Percentiles rank a stretch among this genome's conserved stretches.
These are phyloP conservation scores for Moesziomyces globuligerus DNA, from an alignment of 1,284 basidiomycete genomes.

Conservation along the genomic window DNA sequence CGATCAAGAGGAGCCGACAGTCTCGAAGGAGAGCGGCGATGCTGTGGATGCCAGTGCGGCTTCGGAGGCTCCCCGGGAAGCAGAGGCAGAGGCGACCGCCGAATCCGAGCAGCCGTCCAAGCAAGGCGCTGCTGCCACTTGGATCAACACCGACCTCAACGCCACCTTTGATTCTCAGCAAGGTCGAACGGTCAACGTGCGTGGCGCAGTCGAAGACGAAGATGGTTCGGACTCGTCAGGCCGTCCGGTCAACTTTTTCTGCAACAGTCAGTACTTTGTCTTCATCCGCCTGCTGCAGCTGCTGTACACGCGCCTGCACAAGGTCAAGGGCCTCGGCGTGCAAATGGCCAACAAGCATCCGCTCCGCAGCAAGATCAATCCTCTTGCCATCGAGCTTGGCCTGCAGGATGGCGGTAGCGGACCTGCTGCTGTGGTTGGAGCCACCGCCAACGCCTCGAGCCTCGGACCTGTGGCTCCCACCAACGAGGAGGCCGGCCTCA, in stretches of 20 bases:
- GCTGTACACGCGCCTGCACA: slow-evolving; percentile 82
- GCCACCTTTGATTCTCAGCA: slow-evolving; percentile 54
- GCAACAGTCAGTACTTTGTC: slow-evolving; percentile 91
- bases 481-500: slow-evolving; percentile 60
- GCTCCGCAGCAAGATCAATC: slow-evolving; percentile 70
- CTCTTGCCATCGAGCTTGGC: slow-evolving; percentile 74
- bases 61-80: slow-evolving; percentile 17
- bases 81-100: slow-evolving; percentile 6
- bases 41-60: slow-evolving; percentile 8
- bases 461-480: slow-evolving; percentile 42
- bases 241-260: slow-evolving; percentile 77
- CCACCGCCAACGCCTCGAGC: slow-evolving; percentile 39
- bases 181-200: slow-evolving; percentile 36
- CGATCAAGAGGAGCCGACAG: slow-evolving; percentile 1
- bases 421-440: slow-evolving; percentile 66
- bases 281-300: slow-evolving; percentile 82
- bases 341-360: slow-evolving; percentile 67
- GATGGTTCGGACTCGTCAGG: slow-evolving; percentile 13
- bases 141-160: slow-evolving; percentile 69
- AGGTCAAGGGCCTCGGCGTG: slow-evolving; percentile 77
- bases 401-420: slow-evolving; percentile 71
- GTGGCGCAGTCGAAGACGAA: slow-evolving; percentile 35
- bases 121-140: slow-evolving; percentile 68
- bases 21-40: slow-evolving; percentile 4
- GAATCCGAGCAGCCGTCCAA: slow-evolving; percentile 24